Percentiles rank a stretch among this genome's conserved stretches.
phyloP scores from a whole-genome alignment of 441 rosid species.

The Kokia cookei region DNA sequence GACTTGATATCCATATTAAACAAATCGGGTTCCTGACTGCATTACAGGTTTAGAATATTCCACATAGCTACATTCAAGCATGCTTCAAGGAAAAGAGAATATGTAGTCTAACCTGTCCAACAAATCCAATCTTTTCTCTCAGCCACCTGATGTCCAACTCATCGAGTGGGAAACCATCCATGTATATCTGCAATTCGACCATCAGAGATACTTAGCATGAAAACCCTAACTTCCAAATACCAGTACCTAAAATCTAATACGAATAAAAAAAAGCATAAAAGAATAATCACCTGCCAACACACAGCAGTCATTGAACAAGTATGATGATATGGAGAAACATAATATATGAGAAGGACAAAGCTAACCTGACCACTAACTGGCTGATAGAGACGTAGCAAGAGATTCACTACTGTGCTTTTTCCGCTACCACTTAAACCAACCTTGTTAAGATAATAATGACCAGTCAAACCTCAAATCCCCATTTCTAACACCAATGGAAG shows the following conservation, averaged over 20 bases:
- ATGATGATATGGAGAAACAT: neutral
- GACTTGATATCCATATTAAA: constrained; percentile 35
- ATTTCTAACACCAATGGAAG: neutral
- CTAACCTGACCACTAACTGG: constrained; percentile 37
- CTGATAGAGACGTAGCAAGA: constrained; percentile 35
- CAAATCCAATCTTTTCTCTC: constrained; percentile 30
- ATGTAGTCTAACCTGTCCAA: constrained; percentile 26
- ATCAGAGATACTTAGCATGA: constrained; percentile 5
- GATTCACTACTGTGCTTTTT: constrained; percentile 34
- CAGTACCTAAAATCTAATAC: neutral
- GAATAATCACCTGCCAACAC: neutral
- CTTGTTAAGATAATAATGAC: constrained; percentile 16
- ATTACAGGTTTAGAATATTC: constrained; percentile 1
- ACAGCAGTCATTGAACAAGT: neutral
- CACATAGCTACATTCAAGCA: neutral
- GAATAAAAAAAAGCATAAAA: neutral
- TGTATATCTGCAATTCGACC: constrained; percentile 21
- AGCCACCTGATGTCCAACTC: constrained; percentile 33
- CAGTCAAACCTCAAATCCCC: neutral
- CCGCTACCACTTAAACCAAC: constrained; percentile 45
- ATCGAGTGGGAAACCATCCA: constrained; percentile 27
- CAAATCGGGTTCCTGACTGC: constrained; percentile 32
- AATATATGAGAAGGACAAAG: neutral
- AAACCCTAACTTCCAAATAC: neutral
- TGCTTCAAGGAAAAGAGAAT: neutral